A percentile compares a stretch with the other conserved stretches of the same genome.
phyloP scores from a whole-genome alignment of 495 filamentous ascomycete species.

The Neurospora tetrasperma region DNA sequence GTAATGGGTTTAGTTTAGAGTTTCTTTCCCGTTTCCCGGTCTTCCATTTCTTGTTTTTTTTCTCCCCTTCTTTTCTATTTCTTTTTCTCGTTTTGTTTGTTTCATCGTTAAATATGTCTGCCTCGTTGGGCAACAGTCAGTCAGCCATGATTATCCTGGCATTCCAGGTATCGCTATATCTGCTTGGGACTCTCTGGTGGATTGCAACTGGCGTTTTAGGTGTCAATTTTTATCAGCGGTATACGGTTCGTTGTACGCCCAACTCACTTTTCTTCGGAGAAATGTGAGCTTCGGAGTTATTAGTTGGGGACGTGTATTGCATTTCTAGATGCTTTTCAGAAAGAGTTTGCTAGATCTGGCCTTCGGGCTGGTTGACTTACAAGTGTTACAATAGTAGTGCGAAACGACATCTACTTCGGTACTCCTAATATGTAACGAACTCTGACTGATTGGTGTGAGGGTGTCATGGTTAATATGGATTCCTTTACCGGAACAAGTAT shows the following conservation, averaged over 20 bases:
- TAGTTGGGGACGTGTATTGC: background rate
- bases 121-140: background rate
- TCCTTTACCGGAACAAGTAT: background rate
- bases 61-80: background rate
- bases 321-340: background rate
- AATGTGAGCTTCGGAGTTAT: background rate
- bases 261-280: background rate
- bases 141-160: background rate
- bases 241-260: background rate
- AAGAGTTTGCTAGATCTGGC: background rate
- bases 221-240: background rate
- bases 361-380: background rate
- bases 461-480: background rate
- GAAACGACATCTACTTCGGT: background rate
- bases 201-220: background rate
- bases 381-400: background rate
- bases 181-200: background rate
- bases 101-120: background rate
- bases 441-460: background rate
- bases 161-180: background rate
- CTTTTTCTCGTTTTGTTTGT: background rate
- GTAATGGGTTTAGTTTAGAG: background rate
- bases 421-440: background rate
- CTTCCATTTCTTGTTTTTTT: background rate
- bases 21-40: background rate